These are phyloP conservation scores for Malus asiatica DNA, from an alignment of 306 rosid species.

Conservation along the genomic window DNA sequence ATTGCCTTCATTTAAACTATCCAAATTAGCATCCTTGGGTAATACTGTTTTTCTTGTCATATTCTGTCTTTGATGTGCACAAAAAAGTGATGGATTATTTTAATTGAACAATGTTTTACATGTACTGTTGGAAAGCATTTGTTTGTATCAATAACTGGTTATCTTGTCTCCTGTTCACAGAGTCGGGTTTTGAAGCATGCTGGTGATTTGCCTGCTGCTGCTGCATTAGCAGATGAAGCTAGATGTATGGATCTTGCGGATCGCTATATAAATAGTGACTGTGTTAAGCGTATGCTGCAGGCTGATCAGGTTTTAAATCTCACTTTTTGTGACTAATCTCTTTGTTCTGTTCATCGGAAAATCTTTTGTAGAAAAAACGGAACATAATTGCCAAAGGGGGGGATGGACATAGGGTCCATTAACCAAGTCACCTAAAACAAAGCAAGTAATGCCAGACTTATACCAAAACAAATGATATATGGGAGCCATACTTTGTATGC, in stretches of 20 bases:
- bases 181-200: constrained; percentile 96
- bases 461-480: neutral
- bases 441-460: neutral
- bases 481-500: neutral
- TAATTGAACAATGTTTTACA: neutral
- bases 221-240: constrained; percentile 93
- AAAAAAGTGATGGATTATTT: neutral
- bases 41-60: neutral
- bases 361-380: neutral
- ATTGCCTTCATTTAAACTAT: neutral
- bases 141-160: neutral
- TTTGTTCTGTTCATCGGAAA: neutral
- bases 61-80: neutral
- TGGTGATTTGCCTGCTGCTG: constrained; percentile 90
- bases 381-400: neutral
- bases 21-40: neutral
- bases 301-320: constrained; percentile 76
- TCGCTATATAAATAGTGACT: constrained; percentile 92
- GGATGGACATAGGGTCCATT: neutral
- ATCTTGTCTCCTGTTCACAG: constrained; percentile 42
- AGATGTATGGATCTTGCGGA: constrained; percentile 97
- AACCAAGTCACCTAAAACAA: neutral
- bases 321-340: neutral
- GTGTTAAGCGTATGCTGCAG: constrained; percentile 97
- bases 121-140: neutral